Base-by-base conservation (phyloP, 768 basidiomycete genomes). In the Boletus sp. region DNA sequence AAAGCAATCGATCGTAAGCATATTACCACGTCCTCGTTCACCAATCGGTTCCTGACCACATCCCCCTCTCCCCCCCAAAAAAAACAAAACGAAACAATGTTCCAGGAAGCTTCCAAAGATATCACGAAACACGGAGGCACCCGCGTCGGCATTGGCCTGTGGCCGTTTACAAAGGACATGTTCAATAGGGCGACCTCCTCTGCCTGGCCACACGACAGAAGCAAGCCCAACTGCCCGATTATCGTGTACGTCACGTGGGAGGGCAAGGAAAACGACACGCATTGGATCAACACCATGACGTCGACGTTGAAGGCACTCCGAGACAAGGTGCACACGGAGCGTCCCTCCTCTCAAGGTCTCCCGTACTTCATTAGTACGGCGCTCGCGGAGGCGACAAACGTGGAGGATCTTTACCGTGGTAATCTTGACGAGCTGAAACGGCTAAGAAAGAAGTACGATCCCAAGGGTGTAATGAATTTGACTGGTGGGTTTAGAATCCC, bases 401-500 rank as follows among this genome's bases (percentile, higher is more conserved):
- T 49, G 34, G 3, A 37, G 15, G 46, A 54, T 19, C 38, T 64
- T 21, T 64, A 61, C 7, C 29, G 53, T 8, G 49, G 9, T 0
- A 9, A 64, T 50, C 45, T 61, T 1, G 15, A 39, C 7, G 5
- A 5, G 23, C 23, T 64, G 47, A 47, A 15, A 11, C 9, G 1
- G 37, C 7, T 54, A 29, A 56, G 50, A 15, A 19, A 30, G 42
- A 30, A 21, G 48, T 54, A 51, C 23, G 62, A 64, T 38, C 62
- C 62, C 7, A n/a, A 38, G 0, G 5, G 21, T 0, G 47, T 63
- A 29, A 64, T 64, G 62, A 6, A 50, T 32, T 34, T 51, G 29
- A 35, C 58, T 4, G 50, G 58, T 15, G 62, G 62, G 9, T 63
- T 64, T 30, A 63, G 34, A 38, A 63, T 63, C 30, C 61, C 57